Percentiles rank a stretch among this genome's conserved stretches.
Evolutionary conservation across 306 rosid genomes (phyloP).

Genomic region (Betula pendula): DNA sequence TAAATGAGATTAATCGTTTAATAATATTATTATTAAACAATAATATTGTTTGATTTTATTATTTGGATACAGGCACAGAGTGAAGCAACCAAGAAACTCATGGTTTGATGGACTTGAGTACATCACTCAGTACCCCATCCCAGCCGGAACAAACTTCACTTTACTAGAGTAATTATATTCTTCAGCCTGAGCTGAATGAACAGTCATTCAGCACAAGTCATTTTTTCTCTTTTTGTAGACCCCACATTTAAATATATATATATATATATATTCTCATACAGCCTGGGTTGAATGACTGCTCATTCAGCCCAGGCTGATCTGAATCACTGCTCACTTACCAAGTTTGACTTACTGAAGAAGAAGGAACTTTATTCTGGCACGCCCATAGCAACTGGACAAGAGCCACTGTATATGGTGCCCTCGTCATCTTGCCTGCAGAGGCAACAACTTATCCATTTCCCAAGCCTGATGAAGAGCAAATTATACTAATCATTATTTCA

Average conservation of each 20-base stretch:
- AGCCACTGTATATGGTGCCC: neutral
- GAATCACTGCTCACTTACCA: too few species aligned
- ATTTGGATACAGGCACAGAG: neutral
- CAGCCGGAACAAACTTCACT: neutral
- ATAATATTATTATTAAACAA: neutral
- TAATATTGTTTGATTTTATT: neutral
- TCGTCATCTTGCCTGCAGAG: slow-evolving; percentile 4
- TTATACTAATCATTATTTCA: neutral
- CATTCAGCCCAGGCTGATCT: too few species aligned
- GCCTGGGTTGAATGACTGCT: too few species aligned
- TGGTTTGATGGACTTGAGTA: slow-evolving; percentile 15
- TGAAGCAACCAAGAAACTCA: slow-evolving; percentile 8
- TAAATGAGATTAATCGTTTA: too few species aligned
- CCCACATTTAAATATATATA: too few species aligned
- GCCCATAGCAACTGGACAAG: slow-evolving; percentile 10
- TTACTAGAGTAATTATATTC: too few species aligned
- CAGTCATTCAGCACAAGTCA: too few species aligned
- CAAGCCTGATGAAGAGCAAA: neutral
- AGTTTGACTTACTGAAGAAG: neutral
- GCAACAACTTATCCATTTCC: slow-evolving; percentile 10
- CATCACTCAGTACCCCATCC: slow-evolving; percentile 4
- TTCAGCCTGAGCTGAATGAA: too few species aligned
- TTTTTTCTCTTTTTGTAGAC: too few species aligned
- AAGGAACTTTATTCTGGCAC: slow-evolving; percentile 10
- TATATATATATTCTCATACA: too few species aligned